Evolutionary conservation across 345 rosid genomes (phyloP).

Genomic region (Gossypium herbaceum): DNA sequence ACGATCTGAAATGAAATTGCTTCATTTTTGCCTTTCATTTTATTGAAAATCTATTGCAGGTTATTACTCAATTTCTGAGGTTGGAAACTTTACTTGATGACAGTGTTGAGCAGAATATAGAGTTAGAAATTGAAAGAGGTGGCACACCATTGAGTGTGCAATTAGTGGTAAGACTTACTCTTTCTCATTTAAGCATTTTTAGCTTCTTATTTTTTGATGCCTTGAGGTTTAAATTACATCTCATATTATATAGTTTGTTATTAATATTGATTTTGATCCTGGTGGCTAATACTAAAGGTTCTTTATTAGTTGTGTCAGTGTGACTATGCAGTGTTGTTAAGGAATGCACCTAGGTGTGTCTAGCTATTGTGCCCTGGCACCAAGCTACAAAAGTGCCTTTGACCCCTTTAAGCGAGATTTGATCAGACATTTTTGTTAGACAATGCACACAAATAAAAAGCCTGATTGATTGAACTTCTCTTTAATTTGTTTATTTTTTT

Average conservation of each 20-base stretch:
- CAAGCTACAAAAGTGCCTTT: not conserved
- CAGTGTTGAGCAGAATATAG: slow-evolving; percentile 53
- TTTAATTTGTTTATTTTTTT: not conserved
- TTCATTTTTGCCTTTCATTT: slow-evolving; percentile 17
- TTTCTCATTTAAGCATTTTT: slow-evolving; percentile 3
- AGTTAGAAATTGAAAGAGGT: slow-evolving; percentile 87
- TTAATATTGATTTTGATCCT: not conserved
- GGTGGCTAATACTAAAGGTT: not conserved
- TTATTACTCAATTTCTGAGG: slow-evolving; percentile 73
- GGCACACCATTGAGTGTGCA: slow-evolving; percentile 55
- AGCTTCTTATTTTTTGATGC: not conserved
- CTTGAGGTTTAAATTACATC: not conserved
- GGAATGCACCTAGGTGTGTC: not conserved
- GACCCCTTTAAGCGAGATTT: not conserved
- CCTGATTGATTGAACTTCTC: not conserved
- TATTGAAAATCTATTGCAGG: slow-evolving; percentile 44
- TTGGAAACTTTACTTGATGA: slow-evolving; percentile 87
- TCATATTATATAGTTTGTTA: not conserved
- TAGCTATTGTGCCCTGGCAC: not conserved
- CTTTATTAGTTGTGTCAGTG: not conserved
- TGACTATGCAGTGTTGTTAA: not conserved
- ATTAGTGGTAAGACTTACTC: slow-evolving; percentile 56
- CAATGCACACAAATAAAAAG: not conserved
- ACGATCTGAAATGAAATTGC: not conserved
- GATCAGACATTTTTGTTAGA: not conserved